Percentiles rank a stretch among this genome's conserved stretches.
These are phyloP conservation scores for Boletus rubescentipes DNA, from an alignment of 768 basidiomycete species.

Conservation along the genomic window DNA sequence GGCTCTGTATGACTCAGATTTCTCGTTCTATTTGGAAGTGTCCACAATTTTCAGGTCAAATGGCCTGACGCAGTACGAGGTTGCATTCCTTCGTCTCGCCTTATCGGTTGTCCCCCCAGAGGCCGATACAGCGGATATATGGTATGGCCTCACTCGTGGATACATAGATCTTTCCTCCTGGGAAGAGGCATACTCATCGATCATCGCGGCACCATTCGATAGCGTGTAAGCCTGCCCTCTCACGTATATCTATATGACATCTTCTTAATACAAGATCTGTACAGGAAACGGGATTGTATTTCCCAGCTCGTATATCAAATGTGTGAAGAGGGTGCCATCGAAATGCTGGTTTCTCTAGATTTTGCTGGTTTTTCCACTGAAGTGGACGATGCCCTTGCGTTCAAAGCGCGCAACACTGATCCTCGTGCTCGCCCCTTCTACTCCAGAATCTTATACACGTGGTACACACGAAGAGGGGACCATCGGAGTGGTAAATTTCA, in stretches of 20 bases:
- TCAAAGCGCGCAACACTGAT: constrained; percentile 93
- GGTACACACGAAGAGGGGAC: constrained; percentile 85
- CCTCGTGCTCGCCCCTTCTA: constrained; percentile 84
- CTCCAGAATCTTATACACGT: constrained; percentile 90
- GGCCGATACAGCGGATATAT: constrained; percentile 64
- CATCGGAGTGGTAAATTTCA: constrained; percentile 79
- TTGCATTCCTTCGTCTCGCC: constrained; percentile 76
- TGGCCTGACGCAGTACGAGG: constrained; percentile 56
- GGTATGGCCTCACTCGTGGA: constrained; percentile 77
- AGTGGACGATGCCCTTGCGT: constrained; percentile 83
- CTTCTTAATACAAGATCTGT: constrained; percentile 9
- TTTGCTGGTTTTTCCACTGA: constrained; percentile 84
- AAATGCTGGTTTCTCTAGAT: constrained; percentile 74
- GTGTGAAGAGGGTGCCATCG: constrained; percentile 87
- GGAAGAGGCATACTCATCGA: constrained; percentile 83
- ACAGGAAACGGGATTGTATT: constrained; percentile 79
- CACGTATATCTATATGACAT: constrained; percentile 4
- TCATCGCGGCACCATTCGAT: constrained; percentile 73
- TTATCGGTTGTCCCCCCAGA: constrained; percentile 62
- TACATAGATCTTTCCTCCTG: constrained; percentile 70
- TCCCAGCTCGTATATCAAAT: constrained; percentile 84
- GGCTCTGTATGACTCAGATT: constrained; percentile 56
- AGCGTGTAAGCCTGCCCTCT: constrained; percentile 61
- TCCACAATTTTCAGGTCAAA: constrained; percentile 70
- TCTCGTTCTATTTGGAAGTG: constrained; percentile 76